Conservation (phyloP, 306 rosid genomes). For the Carpinus viminea region DNA sequence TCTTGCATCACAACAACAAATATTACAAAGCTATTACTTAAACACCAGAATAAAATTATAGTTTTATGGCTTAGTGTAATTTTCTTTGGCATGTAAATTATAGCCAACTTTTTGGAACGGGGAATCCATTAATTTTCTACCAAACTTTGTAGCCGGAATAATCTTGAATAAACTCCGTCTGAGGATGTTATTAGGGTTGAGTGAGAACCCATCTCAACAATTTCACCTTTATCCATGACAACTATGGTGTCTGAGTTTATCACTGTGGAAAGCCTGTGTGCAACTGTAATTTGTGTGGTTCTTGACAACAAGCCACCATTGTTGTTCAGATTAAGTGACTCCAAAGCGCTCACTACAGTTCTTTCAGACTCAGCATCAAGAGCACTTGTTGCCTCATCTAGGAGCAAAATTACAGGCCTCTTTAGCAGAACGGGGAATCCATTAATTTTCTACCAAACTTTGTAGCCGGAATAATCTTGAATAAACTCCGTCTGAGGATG, state of each 20-base stretch:
- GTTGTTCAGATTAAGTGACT: slow-evolving; percentile 44
- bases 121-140: slow-evolving; percentile 33
- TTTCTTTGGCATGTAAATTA: background rate
- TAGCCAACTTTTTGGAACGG: background rate
- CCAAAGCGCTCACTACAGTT: slow-evolving; percentile 62
- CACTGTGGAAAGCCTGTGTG: slow-evolving; percentile 81
- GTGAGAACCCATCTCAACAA: slow-evolving; percentile 76
- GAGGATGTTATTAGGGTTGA: slow-evolving; percentile 48
- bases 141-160: slow-evolving; percentile 64
- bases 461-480: slow-evolving; percentile 67
- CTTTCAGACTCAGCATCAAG: slow-evolving; percentile 87
- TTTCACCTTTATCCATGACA: slow-evolving; percentile 74
- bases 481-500: slow-evolving; percentile 61
- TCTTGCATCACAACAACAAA: slow-evolving; percentile 24
- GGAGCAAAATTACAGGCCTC: slow-evolving; percentile 72
- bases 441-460: slow-evolving; percentile 49
- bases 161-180: slow-evolving; percentile 71
- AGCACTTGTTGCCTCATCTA: slow-evolving; percentile 96
- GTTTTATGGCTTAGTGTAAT: background rate
- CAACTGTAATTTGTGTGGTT: slow-evolving; percentile 77
- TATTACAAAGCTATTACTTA: slow-evolving; percentile 20
- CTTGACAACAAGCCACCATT: slow-evolving; percentile 41
- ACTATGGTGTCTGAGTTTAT: slow-evolving; percentile 68
- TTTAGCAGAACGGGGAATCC: slow-evolving; percentile 1
- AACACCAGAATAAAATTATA: slow-evolving; percentile 15